A percentile compares a stretch with the other conserved stretches of the same genome.
phyloP scores from a whole-genome alignment of 2,329 filamentous ascomycete genomes.

The Penicillium sp. region DNA sequence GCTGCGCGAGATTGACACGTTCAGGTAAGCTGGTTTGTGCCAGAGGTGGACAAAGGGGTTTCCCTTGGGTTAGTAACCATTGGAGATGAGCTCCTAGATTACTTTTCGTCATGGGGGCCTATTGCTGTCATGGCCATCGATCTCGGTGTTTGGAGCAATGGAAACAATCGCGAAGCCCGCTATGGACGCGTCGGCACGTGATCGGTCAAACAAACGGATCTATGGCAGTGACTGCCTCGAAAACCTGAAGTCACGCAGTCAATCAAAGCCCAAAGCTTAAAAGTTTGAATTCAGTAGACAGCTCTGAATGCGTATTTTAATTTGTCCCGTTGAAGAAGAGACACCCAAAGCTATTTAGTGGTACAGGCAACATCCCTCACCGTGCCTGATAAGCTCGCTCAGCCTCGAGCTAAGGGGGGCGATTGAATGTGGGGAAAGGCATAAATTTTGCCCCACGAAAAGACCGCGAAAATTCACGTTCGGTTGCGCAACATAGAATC shows the following conservation, averaged over 20 bases:
- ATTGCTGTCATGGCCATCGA: slow-evolving; percentile 27
- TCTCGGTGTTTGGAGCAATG: slow-evolving; percentile 7
- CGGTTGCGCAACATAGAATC: slow-evolving; percentile 5
- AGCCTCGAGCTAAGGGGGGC: neutral
- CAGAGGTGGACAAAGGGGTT: slow-evolving; percentile 33
- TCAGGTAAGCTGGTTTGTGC: slow-evolving; percentile 21
- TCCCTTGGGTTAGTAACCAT: slow-evolving; percentile 46
- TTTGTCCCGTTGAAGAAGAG: too few relatives aligned
- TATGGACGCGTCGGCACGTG: slow-evolving; percentile 26
- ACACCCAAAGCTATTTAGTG: neutral
- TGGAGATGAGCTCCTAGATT: slow-evolving; percentile 46
- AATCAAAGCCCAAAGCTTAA: neutral
- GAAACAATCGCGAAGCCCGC: slow-evolving; percentile 14
- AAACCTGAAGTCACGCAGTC: neutral
- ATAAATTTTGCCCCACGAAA: slow-evolving; percentile 25
- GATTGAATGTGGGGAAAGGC: slow-evolving; percentile 21
- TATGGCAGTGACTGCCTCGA: neutral
- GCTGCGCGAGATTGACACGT: slow-evolving; percentile 22
- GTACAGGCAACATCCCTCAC: neutral
- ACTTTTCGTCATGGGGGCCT: slow-evolving; percentile 48
- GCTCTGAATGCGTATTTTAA: too few relatives aligned
- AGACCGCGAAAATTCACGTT: slow-evolving; percentile 3
- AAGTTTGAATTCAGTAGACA: neutral
- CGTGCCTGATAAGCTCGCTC: neutral
- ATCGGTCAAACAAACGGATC: slow-evolving; percentile 21